phyloP scores from a whole-genome alignment of 306 rosid species.

The Abrus precatorius region DNA sequence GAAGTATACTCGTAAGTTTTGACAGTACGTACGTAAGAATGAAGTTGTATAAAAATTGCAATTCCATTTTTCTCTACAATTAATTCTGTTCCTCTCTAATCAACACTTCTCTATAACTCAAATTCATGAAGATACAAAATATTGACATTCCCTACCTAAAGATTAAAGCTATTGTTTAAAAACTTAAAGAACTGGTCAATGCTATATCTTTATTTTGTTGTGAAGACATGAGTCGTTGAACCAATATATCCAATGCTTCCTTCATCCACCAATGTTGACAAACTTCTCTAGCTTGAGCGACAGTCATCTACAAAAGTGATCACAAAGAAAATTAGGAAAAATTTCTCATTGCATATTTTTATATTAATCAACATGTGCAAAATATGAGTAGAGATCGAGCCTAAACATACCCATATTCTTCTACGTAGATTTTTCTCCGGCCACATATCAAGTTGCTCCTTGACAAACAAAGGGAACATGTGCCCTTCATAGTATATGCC shows the following conservation, averaged over 20 bases:
- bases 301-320: slow-evolving; percentile 64
- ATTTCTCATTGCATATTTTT: background rate
- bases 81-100: slow-evolving; percentile 23
- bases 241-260: slow-evolving; percentile 90
- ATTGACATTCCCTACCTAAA: slow-evolving; percentile 32
- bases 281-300: slow-evolving; percentile 78
- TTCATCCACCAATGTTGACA: slow-evolving; percentile 99
- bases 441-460: slow-evolving; percentile 92
- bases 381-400: background rate
- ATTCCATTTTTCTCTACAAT: slow-evolving; percentile 32
- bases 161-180: background rate
- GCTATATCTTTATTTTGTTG: slow-evolving; percentile 35
- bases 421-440: slow-evolving; percentile 80
- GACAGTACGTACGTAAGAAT: background rate
- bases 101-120: slow-evolving; percentile 10
- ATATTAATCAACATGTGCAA: background rate
- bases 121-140: slow-evolving; percentile 5
- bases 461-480: slow-evolving; percentile 92
- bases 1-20: background rate
- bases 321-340: background rate
- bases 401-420: slow-evolving; percentile 80
- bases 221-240: slow-evolving; percentile 62
- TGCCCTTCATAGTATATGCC: slow-evolving; percentile 89
- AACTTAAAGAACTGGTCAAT: slow-evolving; percentile 42
- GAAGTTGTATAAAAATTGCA: slow-evolving; percentile 6